Percentiles rank a stretch among this genome's conserved stretches.
Evolutionary conservation across 108 stramenopile genomes (phyloP).

Genomic region (Bacterosira constricta): DNA sequence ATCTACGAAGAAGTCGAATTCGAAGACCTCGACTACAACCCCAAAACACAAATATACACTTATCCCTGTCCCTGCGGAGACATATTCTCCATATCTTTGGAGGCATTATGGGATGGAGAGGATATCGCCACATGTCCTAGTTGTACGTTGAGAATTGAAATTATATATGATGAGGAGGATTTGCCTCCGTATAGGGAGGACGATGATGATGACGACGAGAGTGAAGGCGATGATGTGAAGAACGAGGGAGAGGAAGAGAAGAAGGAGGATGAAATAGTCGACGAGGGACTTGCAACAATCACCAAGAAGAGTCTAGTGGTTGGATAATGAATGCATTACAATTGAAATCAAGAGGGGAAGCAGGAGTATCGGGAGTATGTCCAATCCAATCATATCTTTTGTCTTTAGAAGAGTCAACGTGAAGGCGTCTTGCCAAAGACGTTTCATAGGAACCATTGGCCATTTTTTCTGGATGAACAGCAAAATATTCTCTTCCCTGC

Average conservation of each 20-base stretch:
- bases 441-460: too few species aligned
- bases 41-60: conserved; percentile 70
- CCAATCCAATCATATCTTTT: too few species aligned
- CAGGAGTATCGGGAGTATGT: too few species aligned
- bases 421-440: too few species aligned
- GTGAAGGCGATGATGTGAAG: conserved; percentile 26
- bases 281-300: conserved; percentile 3
- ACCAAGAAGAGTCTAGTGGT: conserved; percentile 28
- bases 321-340: neutral
- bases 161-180: conserved; percentile 93
- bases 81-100: conserved; percentile 87
- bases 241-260: neutral
- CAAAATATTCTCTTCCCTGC: too few species aligned
- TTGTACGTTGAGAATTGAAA: conserved; percentile 90
- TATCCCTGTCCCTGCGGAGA: conserved; percentile 99
- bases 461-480: too few species aligned
- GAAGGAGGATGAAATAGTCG: conserved; percentile 2
- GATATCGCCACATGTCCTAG: conserved; percentile 96
- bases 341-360: too few species aligned
- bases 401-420: too few species aligned
- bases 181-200: conserved; percentile 63
- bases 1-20: conserved; percentile 97
- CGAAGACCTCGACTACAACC: conserved; percentile 94
- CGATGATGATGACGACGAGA: conserved; percentile 54
- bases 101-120: conserved; percentile 96